These are phyloP conservation scores for Xylaria sp. DNA, from an alignment of 2,329 filamentous ascomycete genomes.

Conservation along the genomic window DNA sequence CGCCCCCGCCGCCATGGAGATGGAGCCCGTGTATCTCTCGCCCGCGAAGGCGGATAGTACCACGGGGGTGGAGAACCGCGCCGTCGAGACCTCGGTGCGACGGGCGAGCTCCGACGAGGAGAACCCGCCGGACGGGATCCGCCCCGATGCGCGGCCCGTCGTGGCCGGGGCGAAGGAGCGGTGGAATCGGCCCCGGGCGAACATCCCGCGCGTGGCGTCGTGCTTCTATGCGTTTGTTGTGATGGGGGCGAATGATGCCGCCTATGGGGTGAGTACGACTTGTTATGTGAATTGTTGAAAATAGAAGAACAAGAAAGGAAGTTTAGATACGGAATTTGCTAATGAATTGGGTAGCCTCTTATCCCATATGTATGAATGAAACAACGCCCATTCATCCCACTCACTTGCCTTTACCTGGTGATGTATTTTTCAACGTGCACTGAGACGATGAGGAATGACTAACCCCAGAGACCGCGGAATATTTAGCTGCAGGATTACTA, in stretches of 20 bases:
- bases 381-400: not conserved
- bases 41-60: not conserved
- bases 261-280: conserved; percentile 46
- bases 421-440: not conserved
- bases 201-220: conserved; percentile 44
- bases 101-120: conserved; percentile 15
- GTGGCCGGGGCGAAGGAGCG: conserved; percentile 32
- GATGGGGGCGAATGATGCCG: conserved; percentile 54
- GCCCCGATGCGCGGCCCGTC: conserved; percentile 22
- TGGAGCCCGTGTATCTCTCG: conserved; percentile 6
- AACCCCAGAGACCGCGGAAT: not conserved
- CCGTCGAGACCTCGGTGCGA: not conserved
- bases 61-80: not conserved
- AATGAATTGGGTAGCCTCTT: conserved; percentile 35
- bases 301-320: not conserved
- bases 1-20: conserved; percentile 14
- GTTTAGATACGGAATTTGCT: conserved; percentile 20
- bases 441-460: not conserved
- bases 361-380: conserved; percentile 45
- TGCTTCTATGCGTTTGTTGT: conserved; percentile 55
- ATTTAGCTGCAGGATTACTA: conserved; percentile 42
- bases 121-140: conserved; percentile 13
- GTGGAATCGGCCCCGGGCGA: conserved; percentile 47
- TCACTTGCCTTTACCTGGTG: not conserved
- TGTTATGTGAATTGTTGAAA: not conserved